Base-by-base conservation (phyloP, 768 basidiomycete genomes). In the Coprinopsis strossmayeri region DNA sequence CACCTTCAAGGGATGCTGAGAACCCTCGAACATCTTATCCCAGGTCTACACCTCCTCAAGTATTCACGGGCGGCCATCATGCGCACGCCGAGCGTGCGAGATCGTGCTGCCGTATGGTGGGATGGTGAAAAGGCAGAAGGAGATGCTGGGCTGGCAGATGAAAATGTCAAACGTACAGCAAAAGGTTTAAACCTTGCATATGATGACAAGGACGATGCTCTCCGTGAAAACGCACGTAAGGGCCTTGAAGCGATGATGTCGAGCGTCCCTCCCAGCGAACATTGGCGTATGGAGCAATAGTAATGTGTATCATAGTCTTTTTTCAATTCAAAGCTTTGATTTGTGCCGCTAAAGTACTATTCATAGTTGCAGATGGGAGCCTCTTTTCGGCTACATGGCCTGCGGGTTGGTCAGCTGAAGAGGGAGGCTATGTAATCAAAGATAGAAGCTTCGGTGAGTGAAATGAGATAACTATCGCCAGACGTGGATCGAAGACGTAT, bases 41-140 rank as follows among this genome's bases (percentile, higher is more conserved):
- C 71, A 13, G 70, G 77, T 0, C 60, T 81, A 7, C 76, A 79
- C 50, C 69, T 82, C 32, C 63, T 81, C 49, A 78, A 78, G 56
- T 77, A 80, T 55, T 67, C 74, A 1, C 74, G 71, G 37, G 80
- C 76, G 32, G 77, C 82, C 1, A 64, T 78, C 23, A 70, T 81
- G 72, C 77, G 86, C 27, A 57, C 68, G 4, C 74, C 76, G 1
- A 60, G 63, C 24, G 65, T 79, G 11, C 73, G 78, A 7, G 65
- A 64, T 9, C 72, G 71, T n/a, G 70, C 75, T 0, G 59, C 57
- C 1, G 62, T 63, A 44, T 85, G 79, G 73, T 87, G 85, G 85
- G 64, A 65, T 2, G 68, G 64, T 26, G 75, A 84, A 57, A 71
- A 72, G 38, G 61, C 61, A 20, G 77, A 81, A 47, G 83, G 83